Evolutionary conservation across 192 early-diverging fungal genomes (phyloP), one percentile per base, ranked within the genome.

Genomic region (Coemansia javaensis): DNA sequence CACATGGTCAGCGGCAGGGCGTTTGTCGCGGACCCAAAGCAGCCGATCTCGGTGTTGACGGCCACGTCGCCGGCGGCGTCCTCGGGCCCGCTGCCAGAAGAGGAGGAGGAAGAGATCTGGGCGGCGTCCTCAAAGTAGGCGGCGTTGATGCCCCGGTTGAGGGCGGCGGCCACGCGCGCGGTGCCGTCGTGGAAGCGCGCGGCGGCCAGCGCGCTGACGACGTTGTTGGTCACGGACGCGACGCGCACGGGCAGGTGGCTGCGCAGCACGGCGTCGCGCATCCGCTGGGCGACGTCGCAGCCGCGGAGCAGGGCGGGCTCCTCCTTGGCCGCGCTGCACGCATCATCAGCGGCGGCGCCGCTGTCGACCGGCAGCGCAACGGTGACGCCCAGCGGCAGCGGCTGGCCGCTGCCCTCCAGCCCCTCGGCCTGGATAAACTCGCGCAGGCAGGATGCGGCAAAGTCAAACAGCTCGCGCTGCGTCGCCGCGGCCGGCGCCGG

Each of bases 31-130:
- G 69, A 75, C 47, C 90, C 88, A 67, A 90, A 95, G 6, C 83
- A 84, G 30, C 94, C 94, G 79, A 90, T 90, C 66, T 98, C 94
- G 51, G 88, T 91, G 66, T 98, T 93, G 63, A 95, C 86, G 44
- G 89, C 81, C 82, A 94, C 90, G n/a, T 76, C 24, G 0, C 28
- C 20, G 11, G 70, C 73, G 11, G 63, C 21, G 51, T 63, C 48
- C 40, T 62, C 14, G 23, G 44, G 5, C 7, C n/a, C n/a, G n/a
- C n/a, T n/a, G n/a, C n/a, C n/a, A n/a, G n/a, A n/a, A n/a, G n/a
- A n/a, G n/a, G n/a, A n/a, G n/a, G n/a, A n/a, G n/a, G n/a, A n/a
- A n/a, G n/a, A n/a, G n/a, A n/a, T n/a, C n/a, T n/a, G n/a, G n/a
- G n/a, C n/a, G n/a, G 88, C 69, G 39, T 83, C 69, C 71, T 98